phyloP scores from a whole-genome alignment of 2,329 filamentous ascomycete genomes.

The Xylaria sp. region DNA sequence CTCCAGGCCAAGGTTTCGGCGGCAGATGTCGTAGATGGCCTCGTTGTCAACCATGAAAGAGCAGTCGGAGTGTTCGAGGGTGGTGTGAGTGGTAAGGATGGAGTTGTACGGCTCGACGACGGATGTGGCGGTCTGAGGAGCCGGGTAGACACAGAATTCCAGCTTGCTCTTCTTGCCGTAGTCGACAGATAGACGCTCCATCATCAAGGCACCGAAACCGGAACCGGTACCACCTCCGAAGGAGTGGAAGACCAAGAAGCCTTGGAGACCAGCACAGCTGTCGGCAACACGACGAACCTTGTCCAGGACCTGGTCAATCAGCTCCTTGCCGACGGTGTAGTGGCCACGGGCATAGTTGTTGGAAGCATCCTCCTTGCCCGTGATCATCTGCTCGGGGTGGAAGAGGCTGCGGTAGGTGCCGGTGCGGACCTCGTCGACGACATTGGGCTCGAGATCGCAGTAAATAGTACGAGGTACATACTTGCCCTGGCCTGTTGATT shows the following conservation, averaged over 20 bases:
- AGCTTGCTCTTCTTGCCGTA: slow-evolving; percentile 99
- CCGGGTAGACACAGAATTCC: slow-evolving; percentile 99
- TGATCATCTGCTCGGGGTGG: slow-evolving; percentile 99
- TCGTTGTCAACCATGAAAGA: slow-evolving; percentile 99
- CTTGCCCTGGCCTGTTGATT: slow-evolving; percentile 82
- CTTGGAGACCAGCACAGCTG: slow-evolving; percentile 96
- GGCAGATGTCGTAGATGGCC: slow-evolving; percentile 99
- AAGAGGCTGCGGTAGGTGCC: slow-evolving; percentile 95
- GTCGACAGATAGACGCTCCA: slow-evolving; percentile 98
- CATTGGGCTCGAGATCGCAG: slow-evolving; percentile 99
- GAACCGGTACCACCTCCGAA: slow-evolving; percentile 99
- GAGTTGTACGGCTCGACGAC: slow-evolving; percentile 99
- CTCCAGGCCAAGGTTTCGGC: slow-evolving; percentile 94
- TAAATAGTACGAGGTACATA: slow-evolving; percentile 99
- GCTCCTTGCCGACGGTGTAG: slow-evolving; percentile 99
- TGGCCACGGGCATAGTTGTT: slow-evolving; percentile 99
- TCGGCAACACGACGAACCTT: slow-evolving; percentile 97
- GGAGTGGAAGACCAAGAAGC: slow-evolving; percentile 99
- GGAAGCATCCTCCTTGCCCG: slow-evolving; percentile 99
- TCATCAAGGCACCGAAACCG: slow-evolving; percentile 95
- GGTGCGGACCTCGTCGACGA: slow-evolving; percentile 98
- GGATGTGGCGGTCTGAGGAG: slow-evolving; percentile 93
- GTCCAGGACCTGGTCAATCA: slow-evolving; percentile 97
- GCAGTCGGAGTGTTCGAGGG: slow-evolving; percentile 98
- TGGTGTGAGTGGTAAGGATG: slow-evolving; percentile 98